phyloP scores from a whole-genome alignment of 176 grass and related monocot genomes.

The Sorghum bicolor region Sorghum_bicolor_NCBIv3 NC_012872.2:55375501-55376000 shows the following conservation, averaged over 20 bases:
- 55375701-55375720: constrained; percentile 41
- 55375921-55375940: neutral
- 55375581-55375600: neutral
- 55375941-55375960: neutral
- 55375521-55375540: neutral
- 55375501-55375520: neutral
- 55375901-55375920: neutral
- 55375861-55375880: neutral
- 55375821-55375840: constrained; percentile 30
- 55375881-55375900: neutral
- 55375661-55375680: neutral
- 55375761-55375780: constrained; percentile 26
- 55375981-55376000: neutral
- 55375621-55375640: neutral
- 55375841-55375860: neutral
- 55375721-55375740: constrained; percentile 27
- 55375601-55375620: neutral
- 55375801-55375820: constrained; percentile 10
- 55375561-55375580: neutral
- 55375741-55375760: constrained; percentile 32
- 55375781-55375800: constrained; percentile 24
- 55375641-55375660: neutral
- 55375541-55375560: neutral
- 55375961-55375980: constrained; percentile 17
- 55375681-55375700: neutral